phyloP scores from a whole-genome alignment of 164 flowering plant genomes.

The Liquidambar formosana region DNA sequence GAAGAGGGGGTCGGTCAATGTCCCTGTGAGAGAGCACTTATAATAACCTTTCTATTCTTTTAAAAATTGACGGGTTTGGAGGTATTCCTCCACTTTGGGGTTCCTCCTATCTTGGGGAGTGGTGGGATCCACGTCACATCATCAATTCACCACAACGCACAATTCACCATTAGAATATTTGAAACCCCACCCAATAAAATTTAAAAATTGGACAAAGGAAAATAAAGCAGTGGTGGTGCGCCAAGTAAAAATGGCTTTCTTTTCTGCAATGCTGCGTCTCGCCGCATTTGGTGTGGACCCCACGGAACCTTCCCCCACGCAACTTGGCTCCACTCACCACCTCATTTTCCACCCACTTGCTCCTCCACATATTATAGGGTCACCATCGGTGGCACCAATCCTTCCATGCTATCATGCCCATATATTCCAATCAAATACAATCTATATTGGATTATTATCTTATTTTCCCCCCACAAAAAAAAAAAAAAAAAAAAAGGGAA shows the following conservation, averaged over 20 bases:
- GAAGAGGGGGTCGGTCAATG: no score
- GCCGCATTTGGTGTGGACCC: constrained; percentile 35
- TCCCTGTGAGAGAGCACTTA: no score
- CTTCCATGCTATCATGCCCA: background rate
- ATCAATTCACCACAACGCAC: background rate
- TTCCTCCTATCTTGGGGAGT: constrained; percentile 13
- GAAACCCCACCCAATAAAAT: background rate
- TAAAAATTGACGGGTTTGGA: no score
- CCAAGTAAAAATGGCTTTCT: background rate
- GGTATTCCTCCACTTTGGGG: no score
- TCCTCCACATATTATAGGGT: no score
- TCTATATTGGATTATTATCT: no score
- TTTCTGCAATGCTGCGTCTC: constrained; percentile 33
- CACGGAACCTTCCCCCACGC: constrained; percentile 25
- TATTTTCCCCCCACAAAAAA: no score
- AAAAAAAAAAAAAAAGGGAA: no score
- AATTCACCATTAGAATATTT: no score
- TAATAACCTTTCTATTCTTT: no score
- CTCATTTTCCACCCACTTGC: constrained; percentile 9
- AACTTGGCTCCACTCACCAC: constrained; percentile 4
- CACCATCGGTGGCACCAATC: background rate
- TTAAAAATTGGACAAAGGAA: background rate
- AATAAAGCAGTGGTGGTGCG: background rate
- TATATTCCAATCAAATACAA: no score
- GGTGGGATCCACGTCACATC: constrained; percentile 13